phyloP scores from a whole-genome alignment of 495 filamentous ascomycete species.

The Tuber aestivum region DNA sequence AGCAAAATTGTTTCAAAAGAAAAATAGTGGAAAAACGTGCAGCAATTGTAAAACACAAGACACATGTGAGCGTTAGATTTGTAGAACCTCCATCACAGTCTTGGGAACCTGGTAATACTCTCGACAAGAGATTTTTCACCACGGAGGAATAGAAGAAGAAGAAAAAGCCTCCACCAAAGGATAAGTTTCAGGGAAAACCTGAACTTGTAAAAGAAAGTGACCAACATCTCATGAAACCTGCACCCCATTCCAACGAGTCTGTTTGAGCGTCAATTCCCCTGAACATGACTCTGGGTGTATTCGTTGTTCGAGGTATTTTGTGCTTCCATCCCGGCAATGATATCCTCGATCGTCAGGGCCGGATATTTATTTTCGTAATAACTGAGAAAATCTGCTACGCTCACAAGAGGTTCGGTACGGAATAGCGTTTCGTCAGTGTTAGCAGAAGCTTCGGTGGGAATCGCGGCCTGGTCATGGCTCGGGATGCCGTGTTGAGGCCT shows the following conservation, averaged over 20 bases:
- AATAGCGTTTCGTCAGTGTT: neutral
- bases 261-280: neutral
- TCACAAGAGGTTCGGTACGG: neutral
- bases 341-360: neutral
- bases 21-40: neutral
- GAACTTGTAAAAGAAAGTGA: neutral
- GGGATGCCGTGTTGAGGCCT: neutral
- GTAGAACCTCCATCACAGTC: neutral
- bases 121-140: neutral
- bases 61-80: neutral
- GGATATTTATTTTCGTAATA: neutral
- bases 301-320: rapidly evolving
- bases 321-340: neutral
- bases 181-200: neutral
- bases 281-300: neutral
- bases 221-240: neutral
- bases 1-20: neutral
- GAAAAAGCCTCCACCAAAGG: neutral
- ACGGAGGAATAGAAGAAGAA: neutral
- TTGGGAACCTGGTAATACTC: neutral
- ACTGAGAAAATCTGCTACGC: neutral
- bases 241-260: neutral
- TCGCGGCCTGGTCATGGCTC: neutral
- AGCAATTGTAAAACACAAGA: neutral
- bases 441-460: neutral